phyloP scores from a whole-genome alignment of 345 rosid species.

The Crucihimalaya himalaica region DNA sequence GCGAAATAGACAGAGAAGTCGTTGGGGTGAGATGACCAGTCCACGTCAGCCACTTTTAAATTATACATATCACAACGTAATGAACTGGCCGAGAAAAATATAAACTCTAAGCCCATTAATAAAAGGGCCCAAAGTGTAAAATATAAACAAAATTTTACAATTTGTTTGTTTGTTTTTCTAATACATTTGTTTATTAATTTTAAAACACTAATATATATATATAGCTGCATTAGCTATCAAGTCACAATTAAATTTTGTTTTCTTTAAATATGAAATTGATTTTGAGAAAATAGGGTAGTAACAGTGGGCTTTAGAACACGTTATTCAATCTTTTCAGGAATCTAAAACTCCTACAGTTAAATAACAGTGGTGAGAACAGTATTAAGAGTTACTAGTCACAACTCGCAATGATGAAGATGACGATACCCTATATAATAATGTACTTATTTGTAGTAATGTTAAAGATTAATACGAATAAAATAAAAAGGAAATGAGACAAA shows the following conservation, averaged over 20 bases:
- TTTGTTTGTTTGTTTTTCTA: background rate
- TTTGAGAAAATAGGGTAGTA: conserved; percentile 1
- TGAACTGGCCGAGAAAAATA: background rate
- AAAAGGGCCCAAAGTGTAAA: background rate
- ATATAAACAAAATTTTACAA: too few relatives aligned
- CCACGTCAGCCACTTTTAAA: background rate
- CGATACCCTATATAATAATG: conserved; percentile 21
- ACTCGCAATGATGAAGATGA: conserved; percentile 34
- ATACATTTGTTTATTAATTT: background rate
- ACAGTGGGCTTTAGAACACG: conserved; percentile 17
- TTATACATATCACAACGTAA: background rate
- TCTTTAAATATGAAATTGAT: background rate
- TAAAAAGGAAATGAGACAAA: background rate
- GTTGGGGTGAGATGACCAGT: conserved; percentile 12
- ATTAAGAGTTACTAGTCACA: conserved; percentile 3
- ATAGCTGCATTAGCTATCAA: background rate
- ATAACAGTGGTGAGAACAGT: conserved; percentile 42
- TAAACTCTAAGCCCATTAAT: background rate
- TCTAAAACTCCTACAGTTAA: conserved; percentile 44
- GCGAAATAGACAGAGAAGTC: background rate
- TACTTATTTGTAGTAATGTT: background rate
- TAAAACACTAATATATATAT: background rate
- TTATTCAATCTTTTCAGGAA: conserved; percentile 29
- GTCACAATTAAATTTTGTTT: background rate
- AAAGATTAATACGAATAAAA: background rate